A percentile compares a stretch with the other conserved stretches of the same genome.
phyloP scores from a whole-genome alignment of 2,329 filamentous ascomycete species.

The Aureobasidium sp. region DNA sequence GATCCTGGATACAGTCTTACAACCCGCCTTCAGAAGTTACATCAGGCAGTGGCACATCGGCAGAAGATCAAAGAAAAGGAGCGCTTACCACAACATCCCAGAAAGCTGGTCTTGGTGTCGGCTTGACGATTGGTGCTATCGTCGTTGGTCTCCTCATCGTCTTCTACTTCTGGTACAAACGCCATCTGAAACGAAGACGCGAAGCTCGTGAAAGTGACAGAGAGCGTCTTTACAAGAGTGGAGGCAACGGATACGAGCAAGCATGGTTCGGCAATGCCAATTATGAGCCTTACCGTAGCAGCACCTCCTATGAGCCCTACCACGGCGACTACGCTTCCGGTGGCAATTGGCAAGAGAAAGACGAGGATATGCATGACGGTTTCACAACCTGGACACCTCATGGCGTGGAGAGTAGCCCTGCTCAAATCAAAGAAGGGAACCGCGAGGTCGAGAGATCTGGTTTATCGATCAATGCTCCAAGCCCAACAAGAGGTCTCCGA shows the following conservation, averaged over 20 bases:
- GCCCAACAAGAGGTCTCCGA: conserved; percentile 39
- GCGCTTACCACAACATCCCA: conserved; percentile 35
- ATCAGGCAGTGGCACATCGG: conserved; percentile 4
- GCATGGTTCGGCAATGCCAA: not conserved
- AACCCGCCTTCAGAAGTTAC: conserved; percentile 27
- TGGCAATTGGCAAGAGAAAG: conserved; percentile 13
- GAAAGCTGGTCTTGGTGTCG: conserved; percentile 37
- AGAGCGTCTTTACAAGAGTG: conserved; percentile 9
- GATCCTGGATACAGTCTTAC: conserved; percentile 50
- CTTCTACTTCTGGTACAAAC: conserved; percentile 40
- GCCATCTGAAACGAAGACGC: conserved; percentile 31
- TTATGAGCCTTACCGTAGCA: conserved; percentile 1
- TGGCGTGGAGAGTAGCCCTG: not conserved
- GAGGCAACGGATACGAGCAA: conserved; percentile 2
- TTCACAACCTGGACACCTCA: conserved; percentile 8
- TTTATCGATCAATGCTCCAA: conserved; percentile 39
- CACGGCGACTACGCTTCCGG: not conserved
- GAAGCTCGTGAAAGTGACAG: conserved; percentile 18
- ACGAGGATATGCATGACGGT: conserved; percentile 9
- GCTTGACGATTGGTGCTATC: conserved; percentile 36
- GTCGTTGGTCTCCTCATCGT: conserved; percentile 32
- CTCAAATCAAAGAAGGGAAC: conserved; percentile 11
- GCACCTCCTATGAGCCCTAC: not conserved
- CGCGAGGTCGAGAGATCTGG: conserved; percentile 37
- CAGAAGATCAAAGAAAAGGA: conserved; percentile 25